Evolutionary conservation across 2,329 filamentous ascomycete species (phyloP).

Genomic region (Claviceps paspali): DNA sequence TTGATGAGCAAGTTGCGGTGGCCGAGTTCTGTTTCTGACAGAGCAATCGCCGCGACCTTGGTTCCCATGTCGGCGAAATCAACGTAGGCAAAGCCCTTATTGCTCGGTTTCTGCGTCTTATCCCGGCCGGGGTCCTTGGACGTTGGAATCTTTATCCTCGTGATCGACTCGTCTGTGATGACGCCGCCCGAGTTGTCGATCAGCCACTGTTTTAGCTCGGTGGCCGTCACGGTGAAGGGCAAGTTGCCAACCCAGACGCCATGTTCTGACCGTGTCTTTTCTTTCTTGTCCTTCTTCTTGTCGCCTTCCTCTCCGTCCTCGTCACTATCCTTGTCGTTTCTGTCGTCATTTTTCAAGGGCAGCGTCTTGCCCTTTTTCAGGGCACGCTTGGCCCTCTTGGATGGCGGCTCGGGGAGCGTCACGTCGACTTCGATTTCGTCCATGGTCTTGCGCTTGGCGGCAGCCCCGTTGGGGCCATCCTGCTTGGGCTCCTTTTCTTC

Average conservation of each 20-base stretch:
- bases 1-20: conserved; percentile 85
- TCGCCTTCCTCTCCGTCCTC: conserved; percentile 18
- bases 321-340: conserved; percentile 13
- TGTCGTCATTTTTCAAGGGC: conserved; percentile 23
- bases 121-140: conserved; percentile 32
- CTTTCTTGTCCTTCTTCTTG: conserved; percentile 24
- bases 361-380: conserved; percentile 68
- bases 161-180: conserved; percentile 57
- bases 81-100: conserved; percentile 93
- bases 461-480: conserved; percentile 8
- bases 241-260: conserved; percentile 96
- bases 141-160: conserved; percentile 66
- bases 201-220: conserved; percentile 68
- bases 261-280: conserved; percentile 55
- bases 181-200: conserved; percentile 51
- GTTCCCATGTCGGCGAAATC: conserved; percentile 64
- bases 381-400: conserved; percentile 80
- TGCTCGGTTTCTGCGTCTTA: conserved; percentile 27
- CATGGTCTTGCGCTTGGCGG: conserved; percentile 51
- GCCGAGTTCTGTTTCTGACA: conserved; percentile 69
- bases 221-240: conserved; percentile 63
- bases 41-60: conserved; percentile 60
- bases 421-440: conserved; percentile 83
- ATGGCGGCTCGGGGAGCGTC: conserved; percentile 77
- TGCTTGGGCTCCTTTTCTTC: conserved; percentile 4